These are phyloP conservation scores for Murraya koenigii DNA, from an alignment of 345 rosid species.

Conservation along the genomic window DNA sequence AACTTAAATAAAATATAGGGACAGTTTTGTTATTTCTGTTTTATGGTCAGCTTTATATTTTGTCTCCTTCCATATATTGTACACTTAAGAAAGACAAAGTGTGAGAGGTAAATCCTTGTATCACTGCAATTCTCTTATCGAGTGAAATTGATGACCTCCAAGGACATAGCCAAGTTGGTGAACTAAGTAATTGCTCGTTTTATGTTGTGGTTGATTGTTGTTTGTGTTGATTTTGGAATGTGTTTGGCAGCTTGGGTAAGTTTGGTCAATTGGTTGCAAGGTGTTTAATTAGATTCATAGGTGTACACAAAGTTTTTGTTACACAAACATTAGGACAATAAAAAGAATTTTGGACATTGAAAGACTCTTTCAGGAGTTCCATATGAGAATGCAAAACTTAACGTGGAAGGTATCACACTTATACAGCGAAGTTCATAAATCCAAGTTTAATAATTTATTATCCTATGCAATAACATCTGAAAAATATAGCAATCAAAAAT, in stretches of 20 bases:
- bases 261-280: not conserved
- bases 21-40: too few relatives aligned
- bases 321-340: not conserved
- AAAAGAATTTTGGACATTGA: not conserved
- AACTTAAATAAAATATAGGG: too few relatives aligned
- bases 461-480: not conserved
- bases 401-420: not conserved
- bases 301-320: not conserved
- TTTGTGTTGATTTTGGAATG: not conserved
- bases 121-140: too few relatives aligned
- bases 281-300: not conserved
- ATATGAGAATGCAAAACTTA: not conserved
- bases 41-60: too few relatives aligned
- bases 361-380: not conserved
- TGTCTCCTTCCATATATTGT: too few relatives aligned
- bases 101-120: too few relatives aligned
- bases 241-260: not conserved
- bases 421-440: not conserved
- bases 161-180: too few relatives aligned
- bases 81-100: too few relatives aligned
- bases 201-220: not conserved
- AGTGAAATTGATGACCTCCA: too few relatives aligned
- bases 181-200: not conserved
- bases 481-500: not conserved
- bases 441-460: slow-evolving; percentile 5